Evolutionary conservation across 2,329 filamentous ascomycete genomes (phyloP).

Genomic region (Penicillium sp.): DNA sequence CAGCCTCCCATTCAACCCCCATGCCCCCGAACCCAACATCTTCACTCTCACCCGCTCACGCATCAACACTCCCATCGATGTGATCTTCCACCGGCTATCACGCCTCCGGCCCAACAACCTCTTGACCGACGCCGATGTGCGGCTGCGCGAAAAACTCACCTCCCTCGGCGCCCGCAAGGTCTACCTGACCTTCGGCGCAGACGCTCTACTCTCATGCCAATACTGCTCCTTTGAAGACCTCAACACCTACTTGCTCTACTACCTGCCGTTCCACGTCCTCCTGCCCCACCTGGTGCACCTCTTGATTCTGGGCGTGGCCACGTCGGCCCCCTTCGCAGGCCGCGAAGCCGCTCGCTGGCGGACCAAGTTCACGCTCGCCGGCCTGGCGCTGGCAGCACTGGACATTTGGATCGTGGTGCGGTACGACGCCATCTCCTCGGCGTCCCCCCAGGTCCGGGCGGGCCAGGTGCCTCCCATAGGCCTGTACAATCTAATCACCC

Average conservation of each 20-base stretch:
- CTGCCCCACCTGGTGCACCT: constrained; percentile 82
- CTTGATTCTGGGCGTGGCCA: constrained; percentile 69
- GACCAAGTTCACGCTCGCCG: constrained; percentile 65
- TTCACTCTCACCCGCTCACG: constrained; percentile 77
- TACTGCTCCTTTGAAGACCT: constrained; percentile 77
- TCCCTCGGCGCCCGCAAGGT: constrained; percentile 72
- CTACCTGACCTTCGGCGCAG: constrained; percentile 81
- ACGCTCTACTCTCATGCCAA: constrained; percentile 71
- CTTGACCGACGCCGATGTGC: constrained; percentile 59
- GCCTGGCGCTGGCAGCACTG: constrained; percentile 58
- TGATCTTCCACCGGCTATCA: constrained; percentile 76
- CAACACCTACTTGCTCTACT: constrained; percentile 76
- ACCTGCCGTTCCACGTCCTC: constrained; percentile 67
- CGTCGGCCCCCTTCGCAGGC: constrained; percentile 68
- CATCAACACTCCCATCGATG: constrained; percentile 80
- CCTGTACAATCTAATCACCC: constrained; percentile 50
- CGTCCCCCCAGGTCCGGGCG: constrained; percentile 62
- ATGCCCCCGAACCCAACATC: constrained; percentile 61
- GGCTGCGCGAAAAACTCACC: constrained; percentile 68
- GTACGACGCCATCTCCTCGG: constrained; percentile 58
- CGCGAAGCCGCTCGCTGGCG: constrained; percentile 69
- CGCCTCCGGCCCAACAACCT: constrained; percentile 41
- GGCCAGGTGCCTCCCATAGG: constrained; percentile 61
- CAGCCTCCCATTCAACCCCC: constrained; percentile 69
- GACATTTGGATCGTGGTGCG: constrained; percentile 68